These are phyloP conservation scores for Beverwykella pulmonaria DNA, from an alignment of 495 filamentous ascomycete species.

Conservation along the genomic window DNA sequence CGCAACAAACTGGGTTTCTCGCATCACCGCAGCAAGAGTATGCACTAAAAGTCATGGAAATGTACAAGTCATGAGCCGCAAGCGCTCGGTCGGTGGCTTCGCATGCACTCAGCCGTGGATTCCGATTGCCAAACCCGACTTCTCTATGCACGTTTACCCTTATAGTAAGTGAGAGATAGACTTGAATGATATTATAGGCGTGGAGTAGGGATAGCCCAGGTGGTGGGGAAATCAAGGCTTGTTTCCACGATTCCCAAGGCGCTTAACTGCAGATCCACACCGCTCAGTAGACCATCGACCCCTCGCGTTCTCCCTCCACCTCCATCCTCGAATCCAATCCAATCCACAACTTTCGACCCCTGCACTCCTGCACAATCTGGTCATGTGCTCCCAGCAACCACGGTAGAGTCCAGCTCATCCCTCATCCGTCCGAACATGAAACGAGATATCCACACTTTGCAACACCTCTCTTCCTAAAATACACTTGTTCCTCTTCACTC, in stretches of 20 bases:
- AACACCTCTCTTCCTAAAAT: conserved; percentile 23
- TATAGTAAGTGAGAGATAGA: neutral
- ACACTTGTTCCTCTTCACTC: neutral
- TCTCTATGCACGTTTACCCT: neutral
- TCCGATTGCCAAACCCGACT: neutral
- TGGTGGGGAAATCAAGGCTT: neutral
- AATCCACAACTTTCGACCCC: neutral
- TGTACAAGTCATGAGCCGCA: conserved; percentile 32
- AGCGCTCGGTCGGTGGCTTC: conserved; percentile 17
- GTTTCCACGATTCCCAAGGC: conserved; percentile 3
- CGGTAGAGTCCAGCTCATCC: conserved; percentile 22
- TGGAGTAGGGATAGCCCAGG: neutral
- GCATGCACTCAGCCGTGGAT: neutral
- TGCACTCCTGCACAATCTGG: neutral
- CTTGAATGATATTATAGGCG: neutral
- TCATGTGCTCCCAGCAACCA: conserved; percentile 19
- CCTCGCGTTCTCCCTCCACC: neutral
- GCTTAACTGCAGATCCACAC: conserved; percentile 26
- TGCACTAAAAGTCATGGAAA: conserved; percentile 8
- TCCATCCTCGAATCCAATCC: too few relatives aligned
- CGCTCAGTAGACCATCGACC: neutral
- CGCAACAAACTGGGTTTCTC: conserved; percentile 1
- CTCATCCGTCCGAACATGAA: conserved; percentile 12
- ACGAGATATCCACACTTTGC: conserved; percentile 25
- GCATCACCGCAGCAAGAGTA: conserved; percentile 25